Percentiles rank a stretch among this genome's conserved stretches.
Conservation (phyloP, 208 protist genomes). For the Porcisia hertigi region DNA sequence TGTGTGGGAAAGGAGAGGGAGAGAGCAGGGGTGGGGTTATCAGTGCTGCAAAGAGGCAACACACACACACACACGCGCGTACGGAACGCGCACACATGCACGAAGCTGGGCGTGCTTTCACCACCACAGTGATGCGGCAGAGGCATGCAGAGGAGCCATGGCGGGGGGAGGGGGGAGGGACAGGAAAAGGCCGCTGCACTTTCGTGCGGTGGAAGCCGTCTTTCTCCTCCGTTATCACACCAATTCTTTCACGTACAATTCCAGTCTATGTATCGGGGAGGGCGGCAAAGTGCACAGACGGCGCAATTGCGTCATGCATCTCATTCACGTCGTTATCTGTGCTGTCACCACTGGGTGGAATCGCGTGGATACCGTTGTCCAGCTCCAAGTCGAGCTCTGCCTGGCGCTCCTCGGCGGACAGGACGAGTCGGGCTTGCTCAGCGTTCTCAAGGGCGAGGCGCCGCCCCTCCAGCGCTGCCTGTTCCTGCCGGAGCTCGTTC, state of each 20-base stretch:
- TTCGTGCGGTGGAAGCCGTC: not conserved
- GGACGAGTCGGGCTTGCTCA: constrained; percentile 32
- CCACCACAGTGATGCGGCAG: not conserved
- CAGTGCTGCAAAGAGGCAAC: too few relatives aligned
- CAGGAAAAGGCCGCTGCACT: not conserved
- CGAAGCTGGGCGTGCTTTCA: not conserved
- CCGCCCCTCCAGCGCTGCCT: constrained; percentile 38
- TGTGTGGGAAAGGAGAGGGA: too few relatives aligned
- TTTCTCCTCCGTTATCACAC: not conserved
- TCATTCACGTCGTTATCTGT: constrained; percentile 1
- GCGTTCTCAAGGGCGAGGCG: constrained; percentile 34
- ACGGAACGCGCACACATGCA: not conserved
- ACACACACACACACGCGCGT: not conserved
- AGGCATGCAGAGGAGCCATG: not conserved
- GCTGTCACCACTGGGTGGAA: not conserved
- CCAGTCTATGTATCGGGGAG: not conserved
- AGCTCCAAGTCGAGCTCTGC: constrained; percentile 31
- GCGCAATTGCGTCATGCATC: not conserved
- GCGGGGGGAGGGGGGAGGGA: not conserved
- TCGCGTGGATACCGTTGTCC: not conserved
- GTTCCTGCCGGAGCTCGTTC: constrained; percentile 39
- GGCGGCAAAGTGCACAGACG: constrained; percentile 9
- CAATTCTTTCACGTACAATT: constrained; percentile 15
- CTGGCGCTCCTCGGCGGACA: constrained; percentile 27
- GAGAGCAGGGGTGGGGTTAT: too few relatives aligned